Base-by-base conservation (phyloP, 352 stramenopile genomes). In the Phytophthora capsici region DNA sequence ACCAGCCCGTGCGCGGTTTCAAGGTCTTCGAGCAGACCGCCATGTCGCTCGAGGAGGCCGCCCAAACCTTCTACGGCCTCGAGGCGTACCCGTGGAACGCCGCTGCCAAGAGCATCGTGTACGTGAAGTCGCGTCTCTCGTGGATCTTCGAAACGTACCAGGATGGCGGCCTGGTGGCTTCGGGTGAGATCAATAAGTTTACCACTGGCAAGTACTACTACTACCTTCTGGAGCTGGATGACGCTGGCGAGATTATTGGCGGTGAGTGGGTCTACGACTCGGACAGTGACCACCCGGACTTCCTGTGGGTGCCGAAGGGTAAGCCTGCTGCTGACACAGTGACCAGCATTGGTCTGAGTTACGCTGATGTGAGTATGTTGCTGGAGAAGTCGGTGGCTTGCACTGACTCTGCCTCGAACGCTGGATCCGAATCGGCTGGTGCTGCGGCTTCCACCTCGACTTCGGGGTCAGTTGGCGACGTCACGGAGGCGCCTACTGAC, bases 1-100 rank as follows among this genome's bases (percentile, higher is more conserved):
- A 90, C 64, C 75, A 84, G 54, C 81, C 81, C 4, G 68, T 90
- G 26, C 60, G 59, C 16, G 69, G 62, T 56, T 88, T 82, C 73
- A 61, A 73, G 32, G 75, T 70, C 44, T 88, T 74, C 61, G 52
- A 79, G 40, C 46, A 77, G 23, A 60, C 64, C 26, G 48, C 52
- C 10, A 70, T 81, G 61, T 65, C 63, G 16, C 49, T 85, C 45
- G 60, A 71, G 25, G 66, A 74, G 10, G 55, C 67, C 9, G 38
- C 75, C 1, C 63, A 68, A 1, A 76, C 76, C 16, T 61, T 77
- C 32, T 86, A 78, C 50, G 60, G 62, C 37, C 71, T 73, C 1
- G 50, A 67, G 26, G 44, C 28, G 37, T 89, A 89, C 41, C 77
- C 75, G 47, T 89, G 83, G 67, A 87, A 87, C 46, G 62, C 40